Evolutionary conservation across 805 yeast species (phyloP), one percentile per base, ranked within the genome.

Genomic region (Yamadazyma laniorum): DNA sequence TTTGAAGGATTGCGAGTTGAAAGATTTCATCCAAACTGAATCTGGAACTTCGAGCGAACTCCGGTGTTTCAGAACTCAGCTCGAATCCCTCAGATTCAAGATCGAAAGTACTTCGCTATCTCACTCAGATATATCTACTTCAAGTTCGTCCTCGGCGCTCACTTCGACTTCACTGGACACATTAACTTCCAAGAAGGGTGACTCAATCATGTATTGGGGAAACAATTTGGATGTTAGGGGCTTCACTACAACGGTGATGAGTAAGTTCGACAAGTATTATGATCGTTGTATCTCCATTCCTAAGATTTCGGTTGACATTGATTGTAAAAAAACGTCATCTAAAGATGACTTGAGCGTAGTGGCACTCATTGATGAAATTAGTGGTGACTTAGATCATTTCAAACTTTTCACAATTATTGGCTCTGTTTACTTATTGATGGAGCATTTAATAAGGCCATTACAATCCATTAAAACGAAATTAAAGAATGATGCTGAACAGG

Each of bases 351-450:
- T 30, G 31, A 31, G 37, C 22, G 18, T 36, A 2, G 15, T 19
- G 3, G 13, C 38, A 4, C 23, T 30, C 16, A 22, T 42, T 3
- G 52, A 51, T 6, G 45, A 52, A 9, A 8, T 67, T 1, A 39
- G 29, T 6, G 48, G 52, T 5, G 31, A 34, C 12, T 45, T 57
- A 21, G 69, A 66, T 42, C 49, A 54, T n/a, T 59, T 53, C 36
- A 60, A 61, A 34, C 22, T 60, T 12, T 63, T 63, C 40, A 53
- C 57, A 1, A 29, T 61, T 0, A 37, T 68, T 17, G 72, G 74
- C 3, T 46, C 65, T 28, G 36, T 62, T 2, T 59, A 64, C 30
- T 32, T 65, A 17, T 35, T 67, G 16, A 50, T 49, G 19, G 61
- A 63, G 39, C 53, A 58, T 22, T 36, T 67, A 1, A 13, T 64